Conservation (phyloP, 768 basidiomycete genomes). For the Russula foetens region DNA sequence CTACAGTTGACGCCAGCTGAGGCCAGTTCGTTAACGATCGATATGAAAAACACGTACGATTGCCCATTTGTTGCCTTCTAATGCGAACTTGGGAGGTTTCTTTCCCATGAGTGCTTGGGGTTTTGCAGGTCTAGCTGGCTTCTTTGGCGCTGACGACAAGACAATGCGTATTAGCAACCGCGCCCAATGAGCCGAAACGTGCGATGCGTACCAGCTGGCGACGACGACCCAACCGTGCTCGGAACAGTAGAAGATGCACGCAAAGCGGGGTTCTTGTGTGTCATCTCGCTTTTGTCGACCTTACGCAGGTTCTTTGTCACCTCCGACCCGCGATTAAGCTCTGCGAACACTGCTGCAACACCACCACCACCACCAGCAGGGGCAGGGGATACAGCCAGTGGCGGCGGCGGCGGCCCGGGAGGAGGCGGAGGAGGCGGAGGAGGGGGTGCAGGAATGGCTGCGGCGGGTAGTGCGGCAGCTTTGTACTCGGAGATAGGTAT, state of each 20-base stretch:
- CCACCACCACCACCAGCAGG: slow-evolving; percentile 39
- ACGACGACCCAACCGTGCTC: slow-evolving; percentile 24
- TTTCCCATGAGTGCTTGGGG: slow-evolving; percentile 78
- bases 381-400: slow-evolving; percentile 27
- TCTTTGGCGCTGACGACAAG: slow-evolving; percentile 34
- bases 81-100: slow-evolving; percentile 81
- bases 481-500: slow-evolving; percentile 48
- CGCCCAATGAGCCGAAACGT: not conserved
- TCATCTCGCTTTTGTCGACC: slow-evolving; percentile 95
- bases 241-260: slow-evolving; percentile 48
- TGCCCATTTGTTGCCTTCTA: slow-evolving; percentile 92
- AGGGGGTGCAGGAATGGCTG: slow-evolving; percentile 40
- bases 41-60: slow-evolving; percentile 49
- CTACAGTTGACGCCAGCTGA: slow-evolving; percentile 32
- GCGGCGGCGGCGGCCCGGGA: slow-evolving; percentile 30
- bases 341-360: slow-evolving; percentile 77
- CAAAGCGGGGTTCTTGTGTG: slow-evolving; percentile 93
- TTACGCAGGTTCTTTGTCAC: slow-evolving; percentile 89
- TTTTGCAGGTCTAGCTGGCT: slow-evolving; percentile 75
- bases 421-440: slow-evolving; percentile 35
- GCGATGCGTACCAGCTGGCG: slow-evolving; percentile 15
- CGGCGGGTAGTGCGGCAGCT: slow-evolving; percentile 28
- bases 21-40: not conserved
- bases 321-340: slow-evolving; percentile 81
- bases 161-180: not conserved